Conservation (phyloP, 495 filamentous ascomycete species). For the Pseudotulostoma volvatum region DNA sequence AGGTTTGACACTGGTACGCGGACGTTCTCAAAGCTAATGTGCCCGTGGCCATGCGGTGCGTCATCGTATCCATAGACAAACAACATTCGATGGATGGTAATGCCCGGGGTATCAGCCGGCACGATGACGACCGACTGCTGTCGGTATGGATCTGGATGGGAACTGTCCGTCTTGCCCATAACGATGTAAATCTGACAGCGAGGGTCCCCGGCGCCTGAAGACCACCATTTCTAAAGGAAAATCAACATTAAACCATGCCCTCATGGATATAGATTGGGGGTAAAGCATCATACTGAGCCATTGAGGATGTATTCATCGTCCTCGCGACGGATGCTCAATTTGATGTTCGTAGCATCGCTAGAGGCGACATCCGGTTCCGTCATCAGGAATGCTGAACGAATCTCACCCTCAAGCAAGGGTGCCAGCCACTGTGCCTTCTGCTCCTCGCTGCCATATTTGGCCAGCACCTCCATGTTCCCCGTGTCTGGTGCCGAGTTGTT, state of each 20-base stretch:
- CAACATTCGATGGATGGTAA: conserved; percentile 73
- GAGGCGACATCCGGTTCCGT: conserved; percentile 78
- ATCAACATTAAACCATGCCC: not conserved
- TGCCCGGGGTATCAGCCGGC: conserved; percentile 53
- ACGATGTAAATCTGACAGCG: conserved; percentile 81
- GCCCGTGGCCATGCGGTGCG: conserved; percentile 83
- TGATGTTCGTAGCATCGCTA: conserved; percentile 78
- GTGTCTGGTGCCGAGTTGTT: conserved; percentile 89
- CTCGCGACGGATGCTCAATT: conserved; percentile 61
- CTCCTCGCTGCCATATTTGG: conserved; percentile 80
- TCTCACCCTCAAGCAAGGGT: conserved; percentile 70
- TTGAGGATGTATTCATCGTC: conserved; percentile 76
- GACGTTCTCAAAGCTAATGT: conserved; percentile 74
- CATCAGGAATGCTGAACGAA: conserved; percentile 85
- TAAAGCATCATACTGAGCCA: conserved; percentile 42
- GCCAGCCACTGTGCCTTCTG: conserved; percentile 79
- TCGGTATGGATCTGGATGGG: conserved; percentile 56
- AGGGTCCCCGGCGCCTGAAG: conserved; percentile 77
- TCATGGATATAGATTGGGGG: not conserved
- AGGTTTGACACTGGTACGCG: conserved; percentile 63
- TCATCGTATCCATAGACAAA: conserved; percentile 89
- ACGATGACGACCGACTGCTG: conserved; percentile 86
- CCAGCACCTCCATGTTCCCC: conserved; percentile 90
- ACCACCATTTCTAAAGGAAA: conserved; percentile 76
- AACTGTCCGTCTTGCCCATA: conserved; percentile 71